Evolutionary conservation across 139 green algal species (phyloP), one percentile per base, ranked within the genome.

Genomic region (Pleodorina starrii): DNA sequence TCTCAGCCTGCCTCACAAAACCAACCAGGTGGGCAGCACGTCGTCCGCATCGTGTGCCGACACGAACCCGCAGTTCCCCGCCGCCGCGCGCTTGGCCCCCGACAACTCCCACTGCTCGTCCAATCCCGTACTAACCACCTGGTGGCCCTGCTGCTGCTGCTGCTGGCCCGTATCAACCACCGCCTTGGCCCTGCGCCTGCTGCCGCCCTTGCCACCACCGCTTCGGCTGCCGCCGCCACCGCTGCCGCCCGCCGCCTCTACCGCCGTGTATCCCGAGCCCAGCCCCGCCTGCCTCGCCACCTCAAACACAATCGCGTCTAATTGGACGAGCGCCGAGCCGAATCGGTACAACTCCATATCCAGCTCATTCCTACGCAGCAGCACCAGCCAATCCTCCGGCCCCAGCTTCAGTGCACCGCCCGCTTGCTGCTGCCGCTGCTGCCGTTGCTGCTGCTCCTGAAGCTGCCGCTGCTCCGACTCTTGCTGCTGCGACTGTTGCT

Each of bases 341-440:
- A 89, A 89, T 1, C 44, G 43, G 50, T 89, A 89, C 25, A 89
- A 36, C 69, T 89, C 69, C 69, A 89, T 48, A 48, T 89, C 84
- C 84, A 89, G 48, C 35, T 72, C 21, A 25, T 89, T 89, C 6
- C 23, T 4, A 1, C 7, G 5, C 35, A 81, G 68, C 63, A 88
- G n/a, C n/a, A n/a, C n/a, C n/a, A n/a, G n/a, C n/a, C n/a, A n/a
- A n/a, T n/a, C n/a, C n/a, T n/a, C n/a, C n/a, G n/a, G n/a, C n/a
- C n/a, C n/a, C n/a, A n/a, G n/a, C n/a, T n/a, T n/a, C n/a, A n/a
- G n/a, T n/a, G n/a, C n/a, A n/a, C n/a, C 46, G 19, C 23, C 35
- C 42, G 27, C 69, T 43, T 74, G 48, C 73, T n/a, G n/a, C n/a
- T n/a, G n/a, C n/a, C n/a, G n/a, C n/a, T n/a, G n/a, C n/a, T n/a